Percentiles rank a stretch among this genome's conserved stretches.
These are phyloP conservation scores for Niebla homalea DNA, from an alignment of 495 filamentous ascomycete species.

Conservation along the genomic window DNA sequence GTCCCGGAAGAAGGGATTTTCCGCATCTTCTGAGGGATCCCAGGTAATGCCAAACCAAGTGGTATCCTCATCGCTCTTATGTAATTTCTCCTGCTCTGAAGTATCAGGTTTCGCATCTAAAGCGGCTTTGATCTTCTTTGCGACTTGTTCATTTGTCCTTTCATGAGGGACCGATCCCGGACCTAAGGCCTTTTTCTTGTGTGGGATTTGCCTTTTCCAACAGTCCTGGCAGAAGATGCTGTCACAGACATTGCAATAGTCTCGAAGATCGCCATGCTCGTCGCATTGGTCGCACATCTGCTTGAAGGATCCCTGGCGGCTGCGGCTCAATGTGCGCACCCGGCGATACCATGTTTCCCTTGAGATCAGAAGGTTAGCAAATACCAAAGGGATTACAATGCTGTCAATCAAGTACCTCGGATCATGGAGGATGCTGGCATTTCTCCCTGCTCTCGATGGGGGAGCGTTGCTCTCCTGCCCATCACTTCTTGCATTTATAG, in stretches of 20 bases:
- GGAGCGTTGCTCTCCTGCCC: not conserved
- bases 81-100: slow-evolving; percentile 7
- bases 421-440: not conserved
- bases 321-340: not conserved
- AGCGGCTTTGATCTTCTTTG: slow-evolving; percentile 2
- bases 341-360: too few species aligned
- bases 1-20: slow-evolving; percentile 25
- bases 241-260: slow-evolving; percentile 6
- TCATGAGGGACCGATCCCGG: slow-evolving; percentile 13
- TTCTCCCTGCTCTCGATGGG: too few species aligned
- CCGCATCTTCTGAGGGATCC: slow-evolving; percentile 12
- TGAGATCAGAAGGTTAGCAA: too few species aligned
- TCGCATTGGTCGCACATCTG: slow-evolving; percentile 1
- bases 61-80: slow-evolving; percentile 28
- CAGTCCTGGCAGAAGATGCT: not conserved
- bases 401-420: not conserved
- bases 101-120: slow-evolving; percentile 5
- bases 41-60: slow-evolving; percentile 35
- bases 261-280: not conserved
- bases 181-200: not conserved
- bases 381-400: too few species aligned
- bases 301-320: not conserved
- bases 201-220: not conserved
- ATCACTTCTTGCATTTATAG: not conserved
- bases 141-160: slow-evolving; percentile 5